Base-by-base conservation (phyloP, 2,329 filamentous ascomycete genomes). In the Neofusicoccum parvum region DNA sequence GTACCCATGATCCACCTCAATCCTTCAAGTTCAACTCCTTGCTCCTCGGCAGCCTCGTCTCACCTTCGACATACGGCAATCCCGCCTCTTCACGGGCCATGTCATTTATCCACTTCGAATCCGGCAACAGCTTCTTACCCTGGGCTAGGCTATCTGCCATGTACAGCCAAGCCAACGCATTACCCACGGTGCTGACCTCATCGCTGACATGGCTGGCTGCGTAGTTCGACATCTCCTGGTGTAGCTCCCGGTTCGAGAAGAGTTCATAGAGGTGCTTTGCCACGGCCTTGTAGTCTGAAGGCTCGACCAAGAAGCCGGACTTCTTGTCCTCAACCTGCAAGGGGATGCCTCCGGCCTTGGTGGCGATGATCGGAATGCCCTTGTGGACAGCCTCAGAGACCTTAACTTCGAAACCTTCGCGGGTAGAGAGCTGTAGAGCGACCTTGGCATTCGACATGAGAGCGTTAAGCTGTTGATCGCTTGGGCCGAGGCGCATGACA, bases 331-430 rank as follows among this genome's bases (percentile, higher is more conserved):
- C 84, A 65, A 95, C 85, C 74, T 95, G 92, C 4, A 94, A 81
- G 0, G 91, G 91, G 62, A 95, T 94, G 11, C 92, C 92, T n/a
- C 92, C 92, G 1, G 89, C 88, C 20, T 83, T 82, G 1, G 90
- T 92, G 3, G 89, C 90, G 68, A 95, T 92, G 71, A 93, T 85
- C 1, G 92, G 92, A 2, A 90, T 87, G 14, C 91, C 91, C 50
- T 92, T 92, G 73, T 94, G 91, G 23, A 94, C 82, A 1, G 90
- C 91, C 77, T 95, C 92, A 0, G 90, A 92, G 5, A 95, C 91
- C 78, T 95, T 95, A 71, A 95, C 89, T 77, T 95, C 92, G 71
- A 95, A 95, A 0, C 92, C 91, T 74, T 95, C 92, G 41, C 90
- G 86, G 0, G 89, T 93, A 2, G 90, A 94, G 5, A 95, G 86